Conservation (phyloP, 805 yeast genomes). For the Grigorovia transvaalensis region DNA sequence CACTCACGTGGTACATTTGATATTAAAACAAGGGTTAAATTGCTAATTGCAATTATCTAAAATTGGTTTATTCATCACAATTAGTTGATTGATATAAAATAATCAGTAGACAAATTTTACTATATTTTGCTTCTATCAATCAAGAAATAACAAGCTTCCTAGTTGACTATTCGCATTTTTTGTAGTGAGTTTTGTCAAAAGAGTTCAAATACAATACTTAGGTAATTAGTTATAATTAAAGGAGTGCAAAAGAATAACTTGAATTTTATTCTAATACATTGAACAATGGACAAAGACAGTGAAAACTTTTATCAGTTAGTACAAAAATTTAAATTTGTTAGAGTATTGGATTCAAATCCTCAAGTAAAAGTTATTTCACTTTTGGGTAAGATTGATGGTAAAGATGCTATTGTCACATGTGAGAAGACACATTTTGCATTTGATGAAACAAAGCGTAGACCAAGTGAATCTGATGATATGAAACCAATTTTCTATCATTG, state of each 20-base stretch:
- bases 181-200: no score
- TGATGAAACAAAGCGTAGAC: slow-evolving; percentile 17
- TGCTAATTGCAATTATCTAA: neutral
- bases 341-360: slow-evolving; percentile 49
- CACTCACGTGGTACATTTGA: no score
- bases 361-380: slow-evolving; percentile 55
- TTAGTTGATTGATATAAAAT: no score
- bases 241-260: no score
- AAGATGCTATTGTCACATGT: slow-evolving; percentile 58
- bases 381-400: slow-evolving; percentile 52
- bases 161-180: no score
- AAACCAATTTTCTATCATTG: slow-evolving; percentile 18
- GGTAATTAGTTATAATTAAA: no score
- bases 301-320: slow-evolving; percentile 16
- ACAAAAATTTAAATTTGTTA: slow-evolving; percentile 34
- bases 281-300: neutral
- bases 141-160: no score
- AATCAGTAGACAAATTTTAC: no score
- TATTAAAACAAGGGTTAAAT: neutral
- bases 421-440: slow-evolving; percentile 61
- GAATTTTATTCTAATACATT: neutral
- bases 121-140: no score
- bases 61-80: neutral
- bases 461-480: slow-evolving; percentile 1
- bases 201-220: no score